Percentiles rank a stretch among this genome's conserved stretches.
These are phyloP conservation scores for Usnea hakonensis DNA, from an alignment of 495 filamentous ascomycete species.

Conservation along the genomic window DNA sequence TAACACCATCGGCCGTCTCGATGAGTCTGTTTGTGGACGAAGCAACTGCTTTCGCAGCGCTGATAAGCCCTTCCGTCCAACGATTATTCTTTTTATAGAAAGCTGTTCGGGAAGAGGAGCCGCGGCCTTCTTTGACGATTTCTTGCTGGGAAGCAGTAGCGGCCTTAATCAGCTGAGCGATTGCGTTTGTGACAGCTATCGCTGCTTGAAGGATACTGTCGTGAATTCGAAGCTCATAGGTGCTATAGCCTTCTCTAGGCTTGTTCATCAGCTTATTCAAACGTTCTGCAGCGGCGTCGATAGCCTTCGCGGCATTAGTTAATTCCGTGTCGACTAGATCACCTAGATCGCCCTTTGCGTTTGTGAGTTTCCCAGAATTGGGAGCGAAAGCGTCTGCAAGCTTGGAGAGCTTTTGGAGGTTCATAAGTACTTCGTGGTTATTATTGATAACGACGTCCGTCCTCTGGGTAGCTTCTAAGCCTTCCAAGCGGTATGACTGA, in stretches of 20 bases:
- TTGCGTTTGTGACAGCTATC: slow-evolving; percentile 91
- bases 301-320: slow-evolving; percentile 88
- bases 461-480: slow-evolving; percentile 78
- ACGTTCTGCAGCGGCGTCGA: slow-evolving; percentile 81
- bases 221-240: slow-evolving; percentile 90
- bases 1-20: slow-evolving; percentile 93
- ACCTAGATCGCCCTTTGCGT: slow-evolving; percentile 73
- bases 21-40: slow-evolving; percentile 87
- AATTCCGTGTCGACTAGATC: slow-evolving; percentile 90
- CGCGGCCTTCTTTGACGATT: slow-evolving; percentile 92
- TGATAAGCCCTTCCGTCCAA: slow-evolving; percentile 97
- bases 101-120: slow-evolving; percentile 78
- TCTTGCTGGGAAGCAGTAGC: slow-evolving; percentile 91
- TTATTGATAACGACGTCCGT: slow-evolving; percentile 93
- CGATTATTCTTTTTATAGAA: slow-evolving; percentile 99
- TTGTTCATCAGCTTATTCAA: slow-evolving; percentile 89
- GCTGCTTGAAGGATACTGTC: slow-evolving; percentile 91
- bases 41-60: slow-evolving; percentile 92
- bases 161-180: slow-evolving; percentile 91
- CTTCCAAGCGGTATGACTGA: slow-evolving; percentile 87
- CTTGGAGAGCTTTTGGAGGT: slow-evolving; percentile 85
- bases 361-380: slow-evolving; percentile 68
- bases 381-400: slow-evolving; percentile 85
- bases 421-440: slow-evolving; percentile 88
- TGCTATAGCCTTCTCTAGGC: slow-evolving; percentile 87